Conservation (phyloP, 306 rosid genomes). For the Quercus alba region DNA sequence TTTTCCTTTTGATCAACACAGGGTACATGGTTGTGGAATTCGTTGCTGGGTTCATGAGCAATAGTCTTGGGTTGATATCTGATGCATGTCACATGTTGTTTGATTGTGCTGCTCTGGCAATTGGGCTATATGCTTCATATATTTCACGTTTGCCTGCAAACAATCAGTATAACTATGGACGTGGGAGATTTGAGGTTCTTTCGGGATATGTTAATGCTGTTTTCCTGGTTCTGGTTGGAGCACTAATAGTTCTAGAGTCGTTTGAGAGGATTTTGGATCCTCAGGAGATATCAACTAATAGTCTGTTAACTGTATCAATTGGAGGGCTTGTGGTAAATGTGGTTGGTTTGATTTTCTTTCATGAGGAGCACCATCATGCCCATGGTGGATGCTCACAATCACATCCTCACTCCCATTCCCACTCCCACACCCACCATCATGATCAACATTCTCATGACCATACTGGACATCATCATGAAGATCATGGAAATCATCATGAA, state of each 20-base stretch:
- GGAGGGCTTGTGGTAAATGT: constrained; percentile 89
- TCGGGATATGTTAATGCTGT: constrained; percentile 89
- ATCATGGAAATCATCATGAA: constrained; percentile 2
- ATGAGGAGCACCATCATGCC: constrained; percentile 96
- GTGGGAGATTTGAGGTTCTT: constrained; percentile 95
- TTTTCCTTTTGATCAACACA: constrained; percentile 82
- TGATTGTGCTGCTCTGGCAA: constrained; percentile 97
- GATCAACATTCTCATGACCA: constrained; percentile 36
- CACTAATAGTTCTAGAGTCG: constrained; percentile 84
- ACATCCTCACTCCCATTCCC: constrained; percentile 33
- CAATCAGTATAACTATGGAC: constrained; percentile 69
- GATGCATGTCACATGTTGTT: constrained; percentile 98
- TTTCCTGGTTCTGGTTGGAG: constrained; percentile 87
- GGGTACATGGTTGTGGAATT: constrained; percentile 92
- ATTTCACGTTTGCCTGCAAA: constrained; percentile 91
- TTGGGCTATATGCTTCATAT: constrained; percentile 92
- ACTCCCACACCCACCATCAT: constrained; percentile 6
- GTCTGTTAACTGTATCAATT: constrained; percentile 73
- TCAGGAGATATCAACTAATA: constrained; percentile 79
- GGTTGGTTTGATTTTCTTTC: constrained; percentile 84
- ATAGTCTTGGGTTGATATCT: constrained; percentile 88
- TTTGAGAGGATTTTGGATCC: constrained; percentile 95
- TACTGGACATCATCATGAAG: constrained; percentile 27
- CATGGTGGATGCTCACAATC: constrained; percentile 78
- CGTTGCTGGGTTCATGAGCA: constrained; percentile 89